These are phyloP conservation scores for Metschnikowia lunata DNA, from an alignment of 805 yeast genomes.

Conservation along the genomic window DNA sequence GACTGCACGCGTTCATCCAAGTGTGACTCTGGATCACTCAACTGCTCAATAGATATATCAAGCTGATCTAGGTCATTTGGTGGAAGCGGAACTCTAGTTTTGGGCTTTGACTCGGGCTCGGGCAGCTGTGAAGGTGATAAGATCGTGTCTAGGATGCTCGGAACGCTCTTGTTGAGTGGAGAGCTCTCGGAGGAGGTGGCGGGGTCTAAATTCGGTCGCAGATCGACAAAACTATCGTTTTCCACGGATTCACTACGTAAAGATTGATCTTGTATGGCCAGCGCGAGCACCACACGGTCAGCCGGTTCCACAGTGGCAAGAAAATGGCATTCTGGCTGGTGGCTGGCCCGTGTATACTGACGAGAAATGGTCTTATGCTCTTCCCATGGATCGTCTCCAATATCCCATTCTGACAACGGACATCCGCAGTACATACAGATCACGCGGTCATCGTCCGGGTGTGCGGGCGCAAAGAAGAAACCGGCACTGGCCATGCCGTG, in stretches of 20 bases:
- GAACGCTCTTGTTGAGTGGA: background rate
- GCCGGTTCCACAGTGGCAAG: constrained; percentile 14
- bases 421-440: constrained; percentile 29
- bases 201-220: background rate
- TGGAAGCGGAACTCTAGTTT: background rate
- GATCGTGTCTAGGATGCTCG: background rate
- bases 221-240: background rate
- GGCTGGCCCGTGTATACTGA: constrained; percentile 5
- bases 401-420: constrained; percentile 49
- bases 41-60: constrained; percentile 17
- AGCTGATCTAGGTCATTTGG: constrained; percentile 9
- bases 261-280: background rate
- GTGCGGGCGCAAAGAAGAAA: constrained; percentile 32
- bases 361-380: constrained; percentile 44
- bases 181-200: background rate
- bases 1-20: background rate
- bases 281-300: no score
- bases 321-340: constrained; percentile 26
- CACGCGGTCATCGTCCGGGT: constrained; percentile 31
- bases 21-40: constrained; percentile 4
- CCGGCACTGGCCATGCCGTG: constrained; percentile 42
- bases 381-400: constrained; percentile 54
- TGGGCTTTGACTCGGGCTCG: background rate
- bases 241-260: background rate
- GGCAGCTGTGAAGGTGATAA: constrained; percentile 1